Percentiles rank a stretch among this genome's conserved stretches.
Evolutionary conservation across 352 stramenopile species (phyloP).

Genomic region (Phytophthora pini): DNA sequence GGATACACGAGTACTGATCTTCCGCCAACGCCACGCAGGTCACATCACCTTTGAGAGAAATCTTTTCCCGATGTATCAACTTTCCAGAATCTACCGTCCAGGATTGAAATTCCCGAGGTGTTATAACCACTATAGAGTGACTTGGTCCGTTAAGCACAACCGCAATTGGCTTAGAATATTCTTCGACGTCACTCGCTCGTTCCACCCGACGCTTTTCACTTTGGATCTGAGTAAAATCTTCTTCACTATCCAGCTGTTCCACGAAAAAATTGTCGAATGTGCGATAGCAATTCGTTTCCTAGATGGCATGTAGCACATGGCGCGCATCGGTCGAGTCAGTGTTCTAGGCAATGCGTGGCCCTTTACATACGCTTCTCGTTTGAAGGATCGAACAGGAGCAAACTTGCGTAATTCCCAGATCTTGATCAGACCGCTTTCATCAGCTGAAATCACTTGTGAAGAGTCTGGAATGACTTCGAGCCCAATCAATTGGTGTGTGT

Average conservation of each 20-base stretch:
- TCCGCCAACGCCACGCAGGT: slow-evolving; percentile 40
- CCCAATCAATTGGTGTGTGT: slow-evolving; percentile 57
- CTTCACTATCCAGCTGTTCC: slow-evolving; percentile 29
- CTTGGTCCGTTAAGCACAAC: slow-evolving; percentile 38
- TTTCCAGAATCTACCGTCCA: slow-evolving; percentile 36
- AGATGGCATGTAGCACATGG: slow-evolving; percentile 56
- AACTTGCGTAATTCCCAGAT: slow-evolving; percentile 57
- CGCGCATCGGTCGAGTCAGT: slow-evolving; percentile 33
- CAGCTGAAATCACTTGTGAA: slow-evolving; percentile 58
- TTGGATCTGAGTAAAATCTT: background rate
- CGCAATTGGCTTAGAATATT: slow-evolving; percentile 40
- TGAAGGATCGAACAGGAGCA: slow-evolving; percentile 39
- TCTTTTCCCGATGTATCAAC: slow-evolving; percentile 23
- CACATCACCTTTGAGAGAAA: slow-evolving; percentile 36
- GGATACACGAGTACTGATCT: slow-evolving; percentile 54
- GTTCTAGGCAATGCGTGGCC: slow-evolving; percentile 27
- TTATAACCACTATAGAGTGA: slow-evolving; percentile 45
- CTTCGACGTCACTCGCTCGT: slow-evolving; percentile 24
- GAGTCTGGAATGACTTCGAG: slow-evolving; percentile 54
- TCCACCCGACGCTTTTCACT: background rate
- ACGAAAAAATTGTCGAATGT: slow-evolving; percentile 64
- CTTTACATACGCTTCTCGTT: slow-evolving; percentile 40
- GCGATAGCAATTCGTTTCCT: slow-evolving; percentile 51
- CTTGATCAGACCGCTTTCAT: slow-evolving; percentile 38
- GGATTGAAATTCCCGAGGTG: slow-evolving; percentile 32